A percentile compares a stretch with the other conserved stretches of the same genome.
These are phyloP conservation scores for Coccomyxa sp. DNA, from an alignment of 139 green algal genomes.

Conservation along the genomic window DNA sequence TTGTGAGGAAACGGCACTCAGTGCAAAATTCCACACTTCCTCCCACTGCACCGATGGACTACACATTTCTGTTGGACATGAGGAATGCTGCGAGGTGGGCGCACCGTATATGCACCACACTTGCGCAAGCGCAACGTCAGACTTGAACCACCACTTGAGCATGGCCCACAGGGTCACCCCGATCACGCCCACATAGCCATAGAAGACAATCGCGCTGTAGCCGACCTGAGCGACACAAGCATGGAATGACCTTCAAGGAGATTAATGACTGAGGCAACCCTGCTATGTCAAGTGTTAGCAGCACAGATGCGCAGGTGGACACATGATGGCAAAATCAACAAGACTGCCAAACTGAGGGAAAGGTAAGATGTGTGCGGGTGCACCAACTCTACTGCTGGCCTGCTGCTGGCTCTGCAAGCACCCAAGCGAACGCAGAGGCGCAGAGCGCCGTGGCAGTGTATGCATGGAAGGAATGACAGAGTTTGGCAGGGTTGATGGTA, in stretches of 20 bases:
- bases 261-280: neutral
- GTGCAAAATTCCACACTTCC: too few species aligned
- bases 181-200: conserved; percentile 74
- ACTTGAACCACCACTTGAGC: conserved; percentile 55
- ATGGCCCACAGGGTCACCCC: conserved; percentile 47
- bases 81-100: neutral
- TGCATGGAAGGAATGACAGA: too few species aligned
- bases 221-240: conserved; percentile 31
- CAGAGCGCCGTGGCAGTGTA: too few species aligned
- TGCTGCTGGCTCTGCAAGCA: too few species aligned
- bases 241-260: neutral
- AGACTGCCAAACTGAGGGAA: too few species aligned
- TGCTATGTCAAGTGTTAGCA: neutral
- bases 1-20: too few species aligned
- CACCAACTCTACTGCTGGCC: too few species aligned
- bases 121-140: conserved; percentile 53
- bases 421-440: too few species aligned
- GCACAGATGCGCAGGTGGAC: neutral
- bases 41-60: too few species aligned
- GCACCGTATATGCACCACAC: conserved; percentile 80
- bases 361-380: too few species aligned
- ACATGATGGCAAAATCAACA: too few species aligned
- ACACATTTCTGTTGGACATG: too few species aligned
- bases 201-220: conserved; percentile 70
- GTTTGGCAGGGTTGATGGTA: neutral